Evolutionary conservation across 2,329 filamentous ascomycete genomes (phyloP), one percentile per base, ranked within the genome.

Genomic region (Claviceps sorghi): DNA sequence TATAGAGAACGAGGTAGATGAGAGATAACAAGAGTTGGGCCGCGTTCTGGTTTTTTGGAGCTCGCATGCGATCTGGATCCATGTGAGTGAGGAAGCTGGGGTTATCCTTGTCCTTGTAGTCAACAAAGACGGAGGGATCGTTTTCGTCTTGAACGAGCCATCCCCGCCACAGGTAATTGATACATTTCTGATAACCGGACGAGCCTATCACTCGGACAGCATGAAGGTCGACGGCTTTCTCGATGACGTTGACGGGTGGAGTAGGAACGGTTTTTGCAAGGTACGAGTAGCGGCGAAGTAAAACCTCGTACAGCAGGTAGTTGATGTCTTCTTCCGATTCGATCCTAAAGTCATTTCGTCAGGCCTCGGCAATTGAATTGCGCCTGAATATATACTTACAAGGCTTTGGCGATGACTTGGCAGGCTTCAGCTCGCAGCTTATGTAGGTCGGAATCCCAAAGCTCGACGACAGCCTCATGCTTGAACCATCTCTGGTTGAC

Each of bases 111-210:
- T 88, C 76, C 59, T 83, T 80, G 72, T 94, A 98, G 62, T 90
- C 84, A 51, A 96, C 78, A 64, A 98, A 98, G 50, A 82, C 82
- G n/a, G 83, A 82, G 0, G 91, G 86, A 60, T 97, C 90, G 49
- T 90, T 77, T 60, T 96, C 89, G 58, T 96, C 88, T 65, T 98
- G 93, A n/a, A 95, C 83, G 9, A 97, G 74, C 93, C 93, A 98
- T 22, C 93, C 93, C 56, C 82, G 81, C 93, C 93, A 98, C 9
- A 98, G 81, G 63, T 94, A 88, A 56, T 77, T 80, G 61, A 97
- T 88, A 64, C 91, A 97, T 70, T 94, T 95, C 59, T 97, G 93
- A 66, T 97, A 98, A 29, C 93, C 91, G 0, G 88, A 89, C 0
- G 86, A 91, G 2, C 88, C 88, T 56, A 97, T 97, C 48, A 98